These are phyloP conservation scores for Bauhinia variegata DNA, from an alignment of 306 rosid species.

Conservation along the genomic window DNA sequence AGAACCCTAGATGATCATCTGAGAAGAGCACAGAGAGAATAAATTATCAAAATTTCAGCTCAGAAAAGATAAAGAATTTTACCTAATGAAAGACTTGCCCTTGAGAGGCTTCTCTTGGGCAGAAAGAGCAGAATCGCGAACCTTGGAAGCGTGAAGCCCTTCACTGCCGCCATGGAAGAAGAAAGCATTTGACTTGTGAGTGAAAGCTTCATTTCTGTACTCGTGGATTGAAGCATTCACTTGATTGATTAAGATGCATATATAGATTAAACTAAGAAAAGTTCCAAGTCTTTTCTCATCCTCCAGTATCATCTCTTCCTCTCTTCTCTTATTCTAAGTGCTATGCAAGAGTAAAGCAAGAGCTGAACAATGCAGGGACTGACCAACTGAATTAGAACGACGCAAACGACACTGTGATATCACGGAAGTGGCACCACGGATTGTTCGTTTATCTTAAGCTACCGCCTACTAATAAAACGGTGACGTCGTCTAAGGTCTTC, in stretches of 20 bases:
- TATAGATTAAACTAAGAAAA: neutral
- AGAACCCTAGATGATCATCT: neutral
- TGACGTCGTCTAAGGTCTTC: neutral
- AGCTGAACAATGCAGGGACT: neutral
- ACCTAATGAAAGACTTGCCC: slow-evolving; percentile 78
- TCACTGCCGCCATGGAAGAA: slow-evolving; percentile 98
- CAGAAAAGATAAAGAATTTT: neutral
- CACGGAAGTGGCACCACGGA: too few relatives aligned
- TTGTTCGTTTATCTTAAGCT: too few relatives aligned
- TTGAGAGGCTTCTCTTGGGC: slow-evolving; percentile 43
- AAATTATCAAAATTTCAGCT: neutral
- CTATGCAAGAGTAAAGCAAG: neutral
- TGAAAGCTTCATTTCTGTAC: slow-evolving; percentile 62
- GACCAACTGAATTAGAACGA: neutral
- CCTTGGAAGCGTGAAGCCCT: slow-evolving; percentile 69
- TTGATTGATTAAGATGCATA: slow-evolving; percentile 23
- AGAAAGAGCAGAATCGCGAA: slow-evolving; percentile 36
- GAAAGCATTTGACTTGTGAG: slow-evolving; percentile 78
- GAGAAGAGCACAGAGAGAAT: neutral
- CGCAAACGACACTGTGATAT: neutral
- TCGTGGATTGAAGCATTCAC: slow-evolving; percentile 73
- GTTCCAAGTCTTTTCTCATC: slow-evolving; percentile 21
- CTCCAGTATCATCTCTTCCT: neutral
- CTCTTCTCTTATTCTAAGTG: neutral
- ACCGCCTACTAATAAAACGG: neutral